These are phyloP conservation scores for Coemansia sp. DNA, from an alignment of 192 early-diverging fungal genomes.

Conservation along the genomic window DNA sequence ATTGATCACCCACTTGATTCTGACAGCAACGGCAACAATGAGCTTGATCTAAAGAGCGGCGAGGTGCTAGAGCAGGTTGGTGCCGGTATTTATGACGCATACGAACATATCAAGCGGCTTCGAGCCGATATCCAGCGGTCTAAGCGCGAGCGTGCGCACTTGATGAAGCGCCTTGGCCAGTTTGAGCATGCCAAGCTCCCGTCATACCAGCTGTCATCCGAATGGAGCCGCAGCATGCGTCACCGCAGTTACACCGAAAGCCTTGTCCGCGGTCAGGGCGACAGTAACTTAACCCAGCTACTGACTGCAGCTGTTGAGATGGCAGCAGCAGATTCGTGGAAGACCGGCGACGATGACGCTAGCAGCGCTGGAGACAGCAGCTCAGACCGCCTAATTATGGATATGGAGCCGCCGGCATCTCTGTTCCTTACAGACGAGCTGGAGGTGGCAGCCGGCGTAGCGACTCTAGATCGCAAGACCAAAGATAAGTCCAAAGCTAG, in stretches of 20 bases:
- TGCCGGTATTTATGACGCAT: conserved; percentile 19
- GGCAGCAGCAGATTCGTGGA: not conserved
- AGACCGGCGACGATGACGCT: not conserved
- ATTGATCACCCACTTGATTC: conserved; percentile 32
- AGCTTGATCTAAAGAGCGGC: conserved; percentile 16
- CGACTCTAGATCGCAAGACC: too few relatives aligned
- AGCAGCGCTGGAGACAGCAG: not conserved
- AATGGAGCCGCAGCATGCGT: conserved; percentile 37
- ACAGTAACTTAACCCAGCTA: too few relatives aligned
- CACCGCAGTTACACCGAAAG: conserved; percentile 29
- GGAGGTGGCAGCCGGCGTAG: not conserved
- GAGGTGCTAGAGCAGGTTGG: conserved; percentile 38
- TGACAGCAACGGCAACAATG: conserved; percentile 8
- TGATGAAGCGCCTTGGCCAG: conserved; percentile 44
- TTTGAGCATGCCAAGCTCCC: conserved; percentile 37
- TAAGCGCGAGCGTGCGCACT: conserved; percentile 28
- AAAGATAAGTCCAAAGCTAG: too few relatives aligned
- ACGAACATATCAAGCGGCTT: conserved; percentile 29
- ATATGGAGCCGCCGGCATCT: conserved; percentile 34
- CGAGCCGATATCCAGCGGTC: conserved; percentile 22
- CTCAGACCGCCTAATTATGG: conserved; percentile 6
- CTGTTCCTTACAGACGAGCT: conserved; percentile 35
- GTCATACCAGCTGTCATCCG: conserved; percentile 36
- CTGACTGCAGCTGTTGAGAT: not conserved
- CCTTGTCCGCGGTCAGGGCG: conserved; percentile 1